Evolutionary conservation across 1,139 yeast genomes (phyloP), one percentile per base, ranked within the genome.

Genomic region (Kodamaea anthophila): DNA sequence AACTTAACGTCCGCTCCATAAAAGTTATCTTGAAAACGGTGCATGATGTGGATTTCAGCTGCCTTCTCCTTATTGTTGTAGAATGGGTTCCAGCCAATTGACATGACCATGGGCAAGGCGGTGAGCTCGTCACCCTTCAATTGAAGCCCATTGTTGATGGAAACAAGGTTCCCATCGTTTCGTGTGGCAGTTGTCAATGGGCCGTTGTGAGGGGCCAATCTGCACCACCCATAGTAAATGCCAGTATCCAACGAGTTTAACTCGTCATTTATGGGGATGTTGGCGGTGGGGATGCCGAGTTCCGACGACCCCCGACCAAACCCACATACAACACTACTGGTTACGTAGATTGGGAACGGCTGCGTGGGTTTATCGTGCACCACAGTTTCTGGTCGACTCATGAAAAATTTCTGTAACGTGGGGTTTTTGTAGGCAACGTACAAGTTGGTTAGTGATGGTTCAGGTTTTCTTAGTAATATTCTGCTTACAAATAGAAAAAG

Each of bases 271-370:
- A 85, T 70, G 1, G 88, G 86, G 14, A 88, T 74, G 48, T 91
- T 91, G 11, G 97, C 98, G 0, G 98, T 91, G 3, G 98, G 98
- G 32, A 87, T 83, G 0, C 97, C 97, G 28, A 93, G 65, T 45
- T 87, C 96, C 0, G 93, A 58, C 0, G 96, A 85, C 1, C 99
- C 99, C 36, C 99, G 70, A 4, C 98, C 99, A 56, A 85, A 91
- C 0, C 99, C 98, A 24, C 91, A 72, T 13, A 84, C 72, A 21
- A 93, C 76, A 20, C 64, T 60, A 5, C 86, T 60, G 31, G 56
- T 55, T 7, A 46, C 53, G 8, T 74, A 69, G 2, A 86, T 60
- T 0, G 98, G 97, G 45, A 53, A 88, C 6, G 94, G 95, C 1
- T 53, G 26, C 5, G 28, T 25, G 1, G 85, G 83, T 0, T 43